phyloP scores from a whole-genome alignment of 352 stramenopile genomes.

The Phytophthora crassamura region DNA sequence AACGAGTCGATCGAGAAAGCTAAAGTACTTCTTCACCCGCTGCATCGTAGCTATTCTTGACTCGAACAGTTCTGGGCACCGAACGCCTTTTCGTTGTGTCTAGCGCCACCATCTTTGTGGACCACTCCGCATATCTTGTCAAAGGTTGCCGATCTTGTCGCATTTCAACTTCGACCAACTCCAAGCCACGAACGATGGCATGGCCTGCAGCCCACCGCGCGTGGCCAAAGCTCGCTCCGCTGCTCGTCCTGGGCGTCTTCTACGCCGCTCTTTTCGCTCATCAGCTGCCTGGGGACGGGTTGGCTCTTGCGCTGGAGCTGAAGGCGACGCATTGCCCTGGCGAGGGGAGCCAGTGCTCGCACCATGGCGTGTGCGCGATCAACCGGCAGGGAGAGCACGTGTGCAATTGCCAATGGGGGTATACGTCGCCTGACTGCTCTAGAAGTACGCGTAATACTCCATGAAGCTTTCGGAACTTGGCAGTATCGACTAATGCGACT shows the following conservation, averaged over 20 bases:
- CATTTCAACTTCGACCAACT: constrained; percentile 5
- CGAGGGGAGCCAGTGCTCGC: constrained; percentile 69
- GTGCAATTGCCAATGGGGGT: constrained; percentile 85
- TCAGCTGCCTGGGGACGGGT: background rate
- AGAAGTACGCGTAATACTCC: constrained; percentile 45
- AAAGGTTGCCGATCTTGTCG: constrained; percentile 24
- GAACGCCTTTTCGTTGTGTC: too few relatives aligned
- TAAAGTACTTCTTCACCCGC: too few relatives aligned
- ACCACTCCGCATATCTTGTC: constrained; percentile 25
- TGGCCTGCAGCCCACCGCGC: background rate
- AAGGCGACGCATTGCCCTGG: constrained; percentile 57
- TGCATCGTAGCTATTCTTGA: too few relatives aligned
- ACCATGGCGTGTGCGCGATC: constrained; percentile 71
- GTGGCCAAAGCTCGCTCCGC: background rate
- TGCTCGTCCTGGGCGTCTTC: constrained; percentile 11
- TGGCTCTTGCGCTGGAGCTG: constrained; percentile 24
- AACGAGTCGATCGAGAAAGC: too few relatives aligned
- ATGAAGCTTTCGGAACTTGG: background rate
- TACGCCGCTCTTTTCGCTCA: constrained; percentile 3
- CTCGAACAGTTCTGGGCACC: too few relatives aligned
- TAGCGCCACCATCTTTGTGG: constrained; percentile 17
- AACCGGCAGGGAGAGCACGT: constrained; percentile 69
- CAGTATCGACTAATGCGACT: background rate
- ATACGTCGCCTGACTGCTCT: constrained; percentile 61
- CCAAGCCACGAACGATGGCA: constrained; percentile 3